These are phyloP conservation scores for Beauveria scarabaeidicola DNA, from an alignment of 2,329 filamentous ascomycete species.

Conservation along the genomic window DNA sequence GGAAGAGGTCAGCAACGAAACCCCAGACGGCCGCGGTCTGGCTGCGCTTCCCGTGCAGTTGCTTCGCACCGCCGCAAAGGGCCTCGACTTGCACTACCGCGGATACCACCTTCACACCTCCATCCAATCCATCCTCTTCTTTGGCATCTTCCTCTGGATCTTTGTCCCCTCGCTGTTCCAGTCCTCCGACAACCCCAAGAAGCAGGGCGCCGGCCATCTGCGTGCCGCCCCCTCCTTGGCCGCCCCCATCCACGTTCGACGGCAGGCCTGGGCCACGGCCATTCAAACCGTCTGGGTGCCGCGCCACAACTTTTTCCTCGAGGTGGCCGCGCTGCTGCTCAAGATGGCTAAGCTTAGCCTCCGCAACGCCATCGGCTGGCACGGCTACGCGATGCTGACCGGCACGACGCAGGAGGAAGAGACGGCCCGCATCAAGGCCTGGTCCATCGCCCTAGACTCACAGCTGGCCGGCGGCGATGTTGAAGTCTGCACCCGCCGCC, in stretches of 20 bases:
- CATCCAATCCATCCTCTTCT: slow-evolving; percentile 43
- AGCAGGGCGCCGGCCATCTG: slow-evolving; percentile 35
- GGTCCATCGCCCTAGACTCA: slow-evolving; percentile 87
- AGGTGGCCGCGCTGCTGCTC: slow-evolving; percentile 69
- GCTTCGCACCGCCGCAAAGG: slow-evolving; percentile 38
- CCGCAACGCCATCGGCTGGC: slow-evolving; percentile 67
- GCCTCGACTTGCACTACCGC: slow-evolving; percentile 42
- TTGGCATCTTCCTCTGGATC: slow-evolving; percentile 46
- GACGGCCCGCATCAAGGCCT: slow-evolving; percentile 77
- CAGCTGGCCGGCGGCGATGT: slow-evolving; percentile 85
- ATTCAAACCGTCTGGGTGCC: slow-evolving; percentile 91
- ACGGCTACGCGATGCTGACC: slow-evolving; percentile 69
- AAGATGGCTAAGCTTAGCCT: slow-evolving; percentile 78
- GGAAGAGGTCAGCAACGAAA: slow-evolving; percentile 55
- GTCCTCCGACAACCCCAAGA: slow-evolving; percentile 42
- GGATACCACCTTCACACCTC: slow-evolving; percentile 47
- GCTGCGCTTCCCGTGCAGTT: slow-evolving; percentile 55
- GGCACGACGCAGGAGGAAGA: slow-evolving; percentile 80
- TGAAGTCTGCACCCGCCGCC: slow-evolving; percentile 78
- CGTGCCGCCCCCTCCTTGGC: slow-evolving; percentile 60
- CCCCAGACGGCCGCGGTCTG: slow-evolving; percentile 57
- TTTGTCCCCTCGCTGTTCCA: slow-evolving; percentile 47
- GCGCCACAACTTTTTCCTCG: slow-evolving; percentile 75
- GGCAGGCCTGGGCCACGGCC: slow-evolving; percentile 86
- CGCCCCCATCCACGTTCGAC: slow-evolving; percentile 75